These are phyloP conservation scores for Adansonia digitata DNA, from an alignment of 345 rosid genomes.

Conservation along the genomic window DNA sequence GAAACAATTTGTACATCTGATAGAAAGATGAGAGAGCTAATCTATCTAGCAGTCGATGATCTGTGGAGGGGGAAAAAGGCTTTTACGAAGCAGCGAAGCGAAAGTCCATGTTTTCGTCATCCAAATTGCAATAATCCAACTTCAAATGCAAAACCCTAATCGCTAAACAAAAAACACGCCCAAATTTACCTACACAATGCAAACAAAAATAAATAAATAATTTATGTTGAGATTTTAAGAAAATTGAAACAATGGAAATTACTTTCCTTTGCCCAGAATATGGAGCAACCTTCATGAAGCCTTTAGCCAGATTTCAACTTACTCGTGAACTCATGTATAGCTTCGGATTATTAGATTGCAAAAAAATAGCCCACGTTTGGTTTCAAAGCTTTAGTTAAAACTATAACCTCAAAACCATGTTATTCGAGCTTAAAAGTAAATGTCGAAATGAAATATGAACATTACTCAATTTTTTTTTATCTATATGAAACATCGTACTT, in stretches of 20 bases:
- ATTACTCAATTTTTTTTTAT: no score
- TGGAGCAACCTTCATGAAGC: not conserved
- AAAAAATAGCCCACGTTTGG: no score
- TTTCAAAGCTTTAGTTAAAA: no score
- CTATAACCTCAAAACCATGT: no score
- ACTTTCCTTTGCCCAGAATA: not conserved
- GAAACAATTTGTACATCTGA: not conserved
- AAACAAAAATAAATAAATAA: not conserved
- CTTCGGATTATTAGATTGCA: no score
- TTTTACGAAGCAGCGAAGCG: not conserved
- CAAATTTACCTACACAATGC: not conserved
- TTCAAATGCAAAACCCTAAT: not conserved
- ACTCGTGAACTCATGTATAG: no score
- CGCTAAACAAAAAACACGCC: not conserved
- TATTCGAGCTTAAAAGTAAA: no score
- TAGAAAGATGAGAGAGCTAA: not conserved
- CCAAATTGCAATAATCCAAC: not conserved
- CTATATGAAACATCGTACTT: no score
- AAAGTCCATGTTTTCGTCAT: not conserved
- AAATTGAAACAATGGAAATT: not conserved
- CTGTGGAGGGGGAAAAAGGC: no score
- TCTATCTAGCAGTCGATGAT: not conserved
- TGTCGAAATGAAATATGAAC: no score
- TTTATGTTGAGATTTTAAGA: not conserved
- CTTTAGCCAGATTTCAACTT: no score